Evolutionary conservation across 345 rosid species (phyloP).

Genomic region (Eucalyptus sp.): DNA sequence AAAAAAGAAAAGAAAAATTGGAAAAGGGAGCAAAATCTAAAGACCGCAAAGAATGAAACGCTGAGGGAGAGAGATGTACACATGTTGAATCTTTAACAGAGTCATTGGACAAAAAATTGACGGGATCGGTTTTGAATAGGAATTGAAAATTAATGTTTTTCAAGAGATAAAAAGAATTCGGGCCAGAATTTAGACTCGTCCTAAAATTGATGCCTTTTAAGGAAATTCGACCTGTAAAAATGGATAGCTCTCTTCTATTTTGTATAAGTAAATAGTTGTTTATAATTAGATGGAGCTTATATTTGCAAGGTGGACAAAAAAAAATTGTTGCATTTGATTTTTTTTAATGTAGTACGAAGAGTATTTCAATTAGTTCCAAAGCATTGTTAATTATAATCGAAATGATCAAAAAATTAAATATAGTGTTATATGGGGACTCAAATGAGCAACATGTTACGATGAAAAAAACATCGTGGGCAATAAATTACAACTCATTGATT

Average conservation of each 20-base stretch:
- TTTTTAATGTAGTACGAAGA: neutral
- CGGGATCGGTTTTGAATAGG: too few relatives aligned
- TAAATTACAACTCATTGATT: neutral
- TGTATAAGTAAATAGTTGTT: neutral
- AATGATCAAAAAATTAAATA: neutral
- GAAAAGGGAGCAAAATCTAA: too few relatives aligned
- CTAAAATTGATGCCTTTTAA: too few relatives aligned
- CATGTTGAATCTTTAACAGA: too few relatives aligned
- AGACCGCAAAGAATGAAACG: too few relatives aligned
- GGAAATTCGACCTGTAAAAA: neutral
- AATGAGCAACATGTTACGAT: neutral
- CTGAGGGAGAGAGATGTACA: too few relatives aligned
- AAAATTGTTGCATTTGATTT: neutral
- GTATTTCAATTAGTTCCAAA: neutral
- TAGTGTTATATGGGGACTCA: neutral
- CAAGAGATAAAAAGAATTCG: too few relatives aligned
- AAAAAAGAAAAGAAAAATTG: too few relatives aligned
- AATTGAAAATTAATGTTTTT: too few relatives aligned
- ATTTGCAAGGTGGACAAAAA: neutral
- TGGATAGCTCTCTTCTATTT: neutral
- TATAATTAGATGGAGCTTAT: neutral
- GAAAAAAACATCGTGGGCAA: neutral
- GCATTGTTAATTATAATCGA: neutral
- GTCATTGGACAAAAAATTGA: too few relatives aligned
- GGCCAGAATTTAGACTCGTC: too few relatives aligned